Percentiles rank a stretch among this genome's conserved stretches.
Conservation (phyloP, 1,284 basidiomycete species). For the Sporisorium exsertum region DNA sequence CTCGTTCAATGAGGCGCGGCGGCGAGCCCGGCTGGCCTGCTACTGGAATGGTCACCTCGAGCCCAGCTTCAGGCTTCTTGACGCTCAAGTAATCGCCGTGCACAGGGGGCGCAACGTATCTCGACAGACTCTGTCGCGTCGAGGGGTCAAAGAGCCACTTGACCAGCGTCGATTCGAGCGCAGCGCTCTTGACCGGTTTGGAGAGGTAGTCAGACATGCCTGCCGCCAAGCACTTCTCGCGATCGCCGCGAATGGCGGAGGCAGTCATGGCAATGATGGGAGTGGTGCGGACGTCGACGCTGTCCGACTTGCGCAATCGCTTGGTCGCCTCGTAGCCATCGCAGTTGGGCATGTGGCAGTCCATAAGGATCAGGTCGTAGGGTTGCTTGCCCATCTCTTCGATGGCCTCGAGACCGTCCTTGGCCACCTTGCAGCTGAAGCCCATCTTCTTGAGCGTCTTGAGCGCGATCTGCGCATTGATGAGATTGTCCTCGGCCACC, state of each 20-base stretch:
- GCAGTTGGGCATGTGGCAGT: conserved; percentile 64
- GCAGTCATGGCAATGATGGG: conserved; percentile 66
- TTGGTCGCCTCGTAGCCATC: conserved; percentile 64
- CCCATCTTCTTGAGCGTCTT: conserved; percentile 66
- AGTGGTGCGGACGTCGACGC: conserved; percentile 55
- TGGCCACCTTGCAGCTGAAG: conserved; percentile 63
- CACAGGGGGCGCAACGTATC: conserved; percentile 43
- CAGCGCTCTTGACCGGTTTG: conserved; percentile 64
- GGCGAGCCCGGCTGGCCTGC: conserved; percentile 23
- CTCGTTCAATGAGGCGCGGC: conserved; percentile 45
- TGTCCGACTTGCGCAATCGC: conserved; percentile 53
- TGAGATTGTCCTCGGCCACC: conserved; percentile 65
- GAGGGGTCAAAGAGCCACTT: conserved; percentile 62
- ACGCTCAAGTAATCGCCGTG: conserved; percentile 46
- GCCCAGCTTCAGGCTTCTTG: conserved; percentile 25
- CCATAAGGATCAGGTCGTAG: conserved; percentile 62
- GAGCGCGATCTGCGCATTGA: conserved; percentile 65
- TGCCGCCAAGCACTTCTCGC: conserved; percentile 61
- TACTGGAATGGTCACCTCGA: conserved; percentile 32
- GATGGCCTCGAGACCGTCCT: conserved; percentile 62
- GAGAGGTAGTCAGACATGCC: conserved; percentile 66
- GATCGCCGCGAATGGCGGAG: conserved; percentile 63
- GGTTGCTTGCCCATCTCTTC: conserved; percentile 54
- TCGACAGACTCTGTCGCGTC: conserved; percentile 55
- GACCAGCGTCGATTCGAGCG: conserved; percentile 59